phyloP scores from a whole-genome alignment of 2,329 filamentous ascomycete species.

The Verticillium nubilum region DNA sequence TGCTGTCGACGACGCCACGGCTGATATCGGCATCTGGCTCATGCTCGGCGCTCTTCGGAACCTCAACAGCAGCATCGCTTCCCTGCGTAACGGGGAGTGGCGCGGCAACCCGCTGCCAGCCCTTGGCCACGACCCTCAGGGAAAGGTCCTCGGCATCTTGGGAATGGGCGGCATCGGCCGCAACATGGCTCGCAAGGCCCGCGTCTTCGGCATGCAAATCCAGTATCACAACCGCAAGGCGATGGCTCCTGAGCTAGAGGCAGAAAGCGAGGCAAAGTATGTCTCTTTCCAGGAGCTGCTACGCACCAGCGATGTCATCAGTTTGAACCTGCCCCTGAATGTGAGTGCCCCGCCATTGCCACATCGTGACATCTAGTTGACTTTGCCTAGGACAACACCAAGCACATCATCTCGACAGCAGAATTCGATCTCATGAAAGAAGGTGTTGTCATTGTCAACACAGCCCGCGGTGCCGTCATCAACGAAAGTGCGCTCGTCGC shows the following conservation, averaged over 20 bases:
- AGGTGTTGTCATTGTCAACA: constrained; percentile 75
- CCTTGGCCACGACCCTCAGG: constrained; percentile 70
- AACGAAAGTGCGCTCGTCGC: constrained; percentile 75
- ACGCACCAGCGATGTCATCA: constrained; percentile 66
- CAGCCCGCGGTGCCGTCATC: constrained; percentile 75
- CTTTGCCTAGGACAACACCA: constrained; percentile 48
- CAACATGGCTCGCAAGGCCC: constrained; percentile 68
- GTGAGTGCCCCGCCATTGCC: constrained; percentile 41
- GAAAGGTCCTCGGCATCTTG: constrained; percentile 73
- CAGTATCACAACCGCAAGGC: constrained; percentile 68
- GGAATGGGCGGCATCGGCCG: constrained; percentile 84
- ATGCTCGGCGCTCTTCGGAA: constrained; percentile 75
- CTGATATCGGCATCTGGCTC: constrained; percentile 75
- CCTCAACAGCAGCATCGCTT: constrained; percentile 60
- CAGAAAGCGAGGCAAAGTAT: constrained; percentile 55
- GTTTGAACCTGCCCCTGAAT: constrained; percentile 76
- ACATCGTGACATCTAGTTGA: not conserved
- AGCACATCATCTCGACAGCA: constrained; percentile 65
- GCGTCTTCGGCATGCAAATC: constrained; percentile 69
- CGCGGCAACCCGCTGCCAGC: constrained; percentile 51
- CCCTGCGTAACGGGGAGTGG: constrained; percentile 64
- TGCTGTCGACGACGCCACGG: constrained; percentile 77
- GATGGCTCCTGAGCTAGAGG: constrained; percentile 48
- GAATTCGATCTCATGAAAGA: constrained; percentile 75
- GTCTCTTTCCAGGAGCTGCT: constrained; percentile 71